These are phyloP conservation scores for Colletotrichum sidae DNA, from an alignment of 2,329 filamentous ascomycete genomes.

Conservation along the genomic window DNA sequence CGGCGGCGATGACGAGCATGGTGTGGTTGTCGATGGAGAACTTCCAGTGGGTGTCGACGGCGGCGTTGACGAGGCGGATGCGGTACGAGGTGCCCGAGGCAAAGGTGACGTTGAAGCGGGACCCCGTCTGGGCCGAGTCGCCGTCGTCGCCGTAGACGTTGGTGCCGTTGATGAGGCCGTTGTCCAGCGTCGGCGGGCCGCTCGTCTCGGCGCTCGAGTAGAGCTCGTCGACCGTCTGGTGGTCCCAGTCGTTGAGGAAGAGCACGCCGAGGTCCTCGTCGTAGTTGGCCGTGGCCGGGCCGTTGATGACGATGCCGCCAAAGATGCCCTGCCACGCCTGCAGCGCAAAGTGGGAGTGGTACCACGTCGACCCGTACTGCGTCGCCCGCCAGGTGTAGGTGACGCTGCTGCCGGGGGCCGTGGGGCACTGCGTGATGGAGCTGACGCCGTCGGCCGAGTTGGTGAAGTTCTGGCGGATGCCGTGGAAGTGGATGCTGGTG, in stretches of 20 bases:
- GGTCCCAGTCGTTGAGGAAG: slow-evolving; percentile 70
- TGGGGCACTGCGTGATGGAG: slow-evolving; percentile 61
- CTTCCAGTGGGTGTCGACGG: slow-evolving; percentile 56
- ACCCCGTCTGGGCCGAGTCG: slow-evolving; percentile 42
- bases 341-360: slow-evolving; percentile 69
- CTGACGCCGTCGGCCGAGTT: slow-evolving; percentile 68
- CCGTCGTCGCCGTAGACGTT: slow-evolving; percentile 49
- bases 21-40: slow-evolving; percentile 68
- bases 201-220: slow-evolving; percentile 42
- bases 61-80: slow-evolving; percentile 60
- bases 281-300: slow-evolving; percentile 68
- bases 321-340: slow-evolving; percentile 66
- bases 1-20: slow-evolving; percentile 67
- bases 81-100: slow-evolving; percentile 56
- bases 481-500: slow-evolving; percentile 73
- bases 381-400: slow-evolving; percentile 70
- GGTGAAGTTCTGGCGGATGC: slow-evolving; percentile 66
- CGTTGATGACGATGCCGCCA: slow-evolving; percentile 71
- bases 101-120: slow-evolving; percentile 52
- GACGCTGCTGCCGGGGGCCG: slow-evolving; percentile 60
- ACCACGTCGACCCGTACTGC: slow-evolving; percentile 68
- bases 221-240: slow-evolving; percentile 54
- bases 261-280: slow-evolving; percentile 72
- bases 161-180: slow-evolving; percentile 58
- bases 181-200: slow-evolving; percentile 54